Percentiles rank a stretch among this genome's conserved stretches.
Conservation (phyloP, 2,329 filamentous ascomycete genomes). For the Simplicillium aogashimaense region DNA sequence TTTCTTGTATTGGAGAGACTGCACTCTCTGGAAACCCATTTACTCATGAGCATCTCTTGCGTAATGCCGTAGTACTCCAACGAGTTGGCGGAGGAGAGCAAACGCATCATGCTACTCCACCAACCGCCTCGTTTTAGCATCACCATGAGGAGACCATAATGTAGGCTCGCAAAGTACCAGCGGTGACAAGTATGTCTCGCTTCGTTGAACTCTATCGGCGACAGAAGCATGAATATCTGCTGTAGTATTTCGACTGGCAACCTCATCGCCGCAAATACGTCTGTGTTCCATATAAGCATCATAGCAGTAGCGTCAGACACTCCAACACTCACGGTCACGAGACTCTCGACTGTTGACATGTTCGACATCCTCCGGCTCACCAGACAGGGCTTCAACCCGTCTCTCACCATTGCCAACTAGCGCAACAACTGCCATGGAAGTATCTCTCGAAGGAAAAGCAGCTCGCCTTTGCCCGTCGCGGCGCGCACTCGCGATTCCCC, state of each 20-base stretch:
- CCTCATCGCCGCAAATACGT: constrained; percentile 12
- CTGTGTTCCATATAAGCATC: too few relatives aligned
- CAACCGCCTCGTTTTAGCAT: constrained; percentile 49
- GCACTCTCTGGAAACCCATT: constrained; percentile 30
- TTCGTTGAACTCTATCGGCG: constrained; percentile 41
- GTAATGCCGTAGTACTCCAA: constrained; percentile 8
- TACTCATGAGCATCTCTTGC: constrained; percentile 26
- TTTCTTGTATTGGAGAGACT: constrained; percentile 9
- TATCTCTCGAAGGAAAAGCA: too few relatives aligned
- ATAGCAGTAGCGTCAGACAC: too few relatives aligned
- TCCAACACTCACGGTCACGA: too few relatives aligned
- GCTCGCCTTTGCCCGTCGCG: constrained; percentile 4
- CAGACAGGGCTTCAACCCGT: too few relatives aligned
- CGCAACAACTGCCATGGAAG: constrained; percentile 8
- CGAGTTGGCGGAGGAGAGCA: constrained; percentile 13
- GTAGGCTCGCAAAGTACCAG: constrained; percentile 51
- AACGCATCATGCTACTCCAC: constrained; percentile 26
- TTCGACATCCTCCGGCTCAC: too few relatives aligned
- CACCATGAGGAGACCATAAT: constrained; percentile 33
- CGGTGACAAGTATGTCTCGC: constrained; percentile 48
- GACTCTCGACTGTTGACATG: too few relatives aligned
- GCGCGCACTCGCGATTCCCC: constrained; percentile 12
- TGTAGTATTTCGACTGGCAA: constrained; percentile 25
- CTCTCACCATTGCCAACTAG: constrained; percentile 8
- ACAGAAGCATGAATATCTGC: constrained; percentile 21